phyloP scores from a whole-genome alignment of 1,284 basidiomycete genomes.

The Farysia itapuensis region DNA sequence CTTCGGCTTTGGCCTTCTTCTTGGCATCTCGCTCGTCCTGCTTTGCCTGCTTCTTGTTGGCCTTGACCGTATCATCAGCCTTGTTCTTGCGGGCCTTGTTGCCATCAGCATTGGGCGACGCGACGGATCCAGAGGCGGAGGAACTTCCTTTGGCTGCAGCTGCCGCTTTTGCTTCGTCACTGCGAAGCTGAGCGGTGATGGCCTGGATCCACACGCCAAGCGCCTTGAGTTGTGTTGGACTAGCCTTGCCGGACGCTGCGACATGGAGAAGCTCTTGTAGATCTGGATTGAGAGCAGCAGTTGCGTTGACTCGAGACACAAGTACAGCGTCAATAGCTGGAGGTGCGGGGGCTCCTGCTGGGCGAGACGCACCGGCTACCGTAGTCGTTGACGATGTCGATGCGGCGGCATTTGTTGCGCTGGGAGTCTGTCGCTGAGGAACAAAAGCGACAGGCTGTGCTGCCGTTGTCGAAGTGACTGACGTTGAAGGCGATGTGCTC shows the following conservation, averaged over 20 bases:
- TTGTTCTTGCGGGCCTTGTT: constrained; percentile 40
- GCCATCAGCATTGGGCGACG: constrained; percentile 12
- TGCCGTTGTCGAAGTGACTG: constrained; percentile 3
- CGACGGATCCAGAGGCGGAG: constrained; percentile 5
- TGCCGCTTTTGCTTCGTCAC: constrained; percentile 36
- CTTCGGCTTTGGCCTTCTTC: constrained; percentile 39
- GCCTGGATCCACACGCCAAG: constrained; percentile 47
- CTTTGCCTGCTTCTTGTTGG: constrained; percentile 40
- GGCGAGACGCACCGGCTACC: constrained; percentile 4
- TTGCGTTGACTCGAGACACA: constrained; percentile 42
- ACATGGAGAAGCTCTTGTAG: constrained; percentile 45
- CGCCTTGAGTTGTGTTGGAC: constrained; percentile 39
- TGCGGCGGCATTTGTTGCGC: neutral
- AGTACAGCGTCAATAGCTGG: constrained; percentile 43
- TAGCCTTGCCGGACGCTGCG: constrained; percentile 43
- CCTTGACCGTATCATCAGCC: constrained; percentile 27
- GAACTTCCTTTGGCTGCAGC: constrained; percentile 16
- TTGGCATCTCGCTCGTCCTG: constrained; percentile 40
- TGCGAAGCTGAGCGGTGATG: constrained; percentile 38
- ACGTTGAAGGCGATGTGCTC: constrained; percentile 10
- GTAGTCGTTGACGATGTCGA: neutral
- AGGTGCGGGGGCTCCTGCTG: constrained; percentile 25
- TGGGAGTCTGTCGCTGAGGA: neutral
- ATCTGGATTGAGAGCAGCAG: constrained; percentile 42
- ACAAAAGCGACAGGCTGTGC: neutral